phyloP scores from a whole-genome alignment of 1,284 basidiomycete genomes.

The Ceratobasidium papillatum region DNA sequence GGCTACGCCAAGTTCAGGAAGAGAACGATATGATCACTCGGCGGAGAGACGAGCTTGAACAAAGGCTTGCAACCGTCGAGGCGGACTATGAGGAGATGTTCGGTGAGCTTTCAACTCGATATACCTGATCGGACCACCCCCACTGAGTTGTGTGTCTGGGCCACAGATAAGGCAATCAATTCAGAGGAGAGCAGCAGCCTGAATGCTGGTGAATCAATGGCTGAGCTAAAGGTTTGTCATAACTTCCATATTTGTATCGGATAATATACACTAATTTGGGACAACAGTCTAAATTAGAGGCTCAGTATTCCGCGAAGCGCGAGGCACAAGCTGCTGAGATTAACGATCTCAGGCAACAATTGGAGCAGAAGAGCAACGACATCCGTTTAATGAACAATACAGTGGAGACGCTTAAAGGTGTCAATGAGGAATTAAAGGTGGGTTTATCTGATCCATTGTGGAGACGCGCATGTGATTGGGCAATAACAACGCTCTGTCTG shows the following conservation, averaged over 20 bases:
- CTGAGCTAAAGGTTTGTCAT: conserved; percentile 83
- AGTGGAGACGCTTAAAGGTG: conserved; percentile 92
- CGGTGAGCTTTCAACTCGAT: conserved; percentile 59
- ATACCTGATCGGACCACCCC: neutral
- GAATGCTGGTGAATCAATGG: conserved; percentile 81
- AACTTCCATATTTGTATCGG: conserved; percentile 42
- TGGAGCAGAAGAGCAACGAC: conserved; percentile 88
- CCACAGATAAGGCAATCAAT: conserved; percentile 80
- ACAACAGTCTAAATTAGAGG: conserved; percentile 86
- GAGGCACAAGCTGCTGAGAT: conserved; percentile 90
- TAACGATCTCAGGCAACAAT: conserved; percentile 88
- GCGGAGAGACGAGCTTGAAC: conserved; percentile 88
- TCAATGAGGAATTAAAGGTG: conserved; percentile 98
- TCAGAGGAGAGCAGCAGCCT: conserved; percentile 83
- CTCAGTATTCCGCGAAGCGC: conserved; percentile 91
- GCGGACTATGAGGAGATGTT: conserved; percentile 96
- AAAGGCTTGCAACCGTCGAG: conserved; percentile 82
- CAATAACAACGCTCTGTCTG: conserved; percentile 30
- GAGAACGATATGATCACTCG: conserved; percentile 88
- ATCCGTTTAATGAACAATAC: conserved; percentile 84
- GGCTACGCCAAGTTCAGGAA: conserved; percentile 88
- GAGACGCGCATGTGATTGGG: neutral
- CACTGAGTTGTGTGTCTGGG: conserved; percentile 7
- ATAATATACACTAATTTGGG: conserved; percentile 15
- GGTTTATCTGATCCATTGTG: conserved; percentile 44